Evolutionary conservation across 352 stramenopile species (phyloP).

Genomic region (Saprolegnia parasitica): DNA sequence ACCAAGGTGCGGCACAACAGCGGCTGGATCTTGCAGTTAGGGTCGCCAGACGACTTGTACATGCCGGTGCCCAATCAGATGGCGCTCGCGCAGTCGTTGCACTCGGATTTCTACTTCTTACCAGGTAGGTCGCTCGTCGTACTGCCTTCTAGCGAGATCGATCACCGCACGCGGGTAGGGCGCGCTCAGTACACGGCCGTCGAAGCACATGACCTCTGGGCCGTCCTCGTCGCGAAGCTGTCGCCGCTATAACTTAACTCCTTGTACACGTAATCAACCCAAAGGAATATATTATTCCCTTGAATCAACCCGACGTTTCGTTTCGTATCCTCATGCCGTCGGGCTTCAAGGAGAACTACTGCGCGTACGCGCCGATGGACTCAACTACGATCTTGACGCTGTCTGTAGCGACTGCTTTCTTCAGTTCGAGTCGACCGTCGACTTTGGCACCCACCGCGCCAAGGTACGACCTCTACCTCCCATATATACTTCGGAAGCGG

Average conservation of each 20-base stretch:
- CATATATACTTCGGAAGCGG: not conserved
- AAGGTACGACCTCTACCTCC: slow-evolving; percentile 3
- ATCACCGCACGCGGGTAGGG: not conserved
- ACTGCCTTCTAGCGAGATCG: too few species aligned
- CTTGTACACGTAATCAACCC: too few species aligned
- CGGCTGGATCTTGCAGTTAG: slow-evolving; percentile 24
- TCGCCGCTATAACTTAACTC: too few species aligned
- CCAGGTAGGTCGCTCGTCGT: slow-evolving; percentile 1
- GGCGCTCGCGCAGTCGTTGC: not conserved
- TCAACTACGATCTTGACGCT: not conserved
- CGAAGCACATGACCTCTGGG: not conserved
- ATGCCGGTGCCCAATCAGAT: not conserved
- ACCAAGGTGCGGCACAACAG: slow-evolving; percentile 3
- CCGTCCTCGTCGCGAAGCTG: not conserved
- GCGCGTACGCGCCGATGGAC: slow-evolving; percentile 11
- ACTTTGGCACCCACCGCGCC: slow-evolving; percentile 24
- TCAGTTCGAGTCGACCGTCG: slow-evolving; percentile 16
- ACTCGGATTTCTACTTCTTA: slow-evolving; percentile 18
- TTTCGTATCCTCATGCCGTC: not conserved
- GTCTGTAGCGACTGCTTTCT: slow-evolving; percentile 20
- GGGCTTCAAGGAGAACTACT: slow-evolving; percentile 16
- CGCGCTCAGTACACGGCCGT: not conserved
- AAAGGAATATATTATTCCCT: too few species aligned
- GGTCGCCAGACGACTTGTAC: slow-evolving; percentile 18
- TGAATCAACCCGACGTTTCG: not conserved